These are phyloP conservation scores for Croton laevigatus DNA, from an alignment of 441 rosid genomes.

Conservation along the genomic window DNA sequence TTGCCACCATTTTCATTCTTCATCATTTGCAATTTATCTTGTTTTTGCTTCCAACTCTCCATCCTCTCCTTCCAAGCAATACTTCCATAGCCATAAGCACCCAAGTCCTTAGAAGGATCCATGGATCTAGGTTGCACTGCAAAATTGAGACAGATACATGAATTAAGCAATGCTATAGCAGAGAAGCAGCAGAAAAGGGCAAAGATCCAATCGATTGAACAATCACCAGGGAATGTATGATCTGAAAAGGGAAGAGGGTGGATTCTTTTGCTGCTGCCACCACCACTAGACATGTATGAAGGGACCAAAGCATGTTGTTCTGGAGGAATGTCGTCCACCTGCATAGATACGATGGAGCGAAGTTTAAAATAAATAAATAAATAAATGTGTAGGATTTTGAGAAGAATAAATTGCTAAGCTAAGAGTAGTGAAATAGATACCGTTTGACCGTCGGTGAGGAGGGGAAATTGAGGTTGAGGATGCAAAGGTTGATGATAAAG, in stretches of 20 bases:
- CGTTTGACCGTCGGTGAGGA: constrained; percentile 42
- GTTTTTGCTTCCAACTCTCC: constrained; percentile 55
- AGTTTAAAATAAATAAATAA: background rate
- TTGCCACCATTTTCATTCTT: constrained; percentile 37
- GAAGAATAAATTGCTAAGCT: background rate
- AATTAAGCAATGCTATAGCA: background rate
- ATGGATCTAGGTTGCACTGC: constrained; percentile 56
- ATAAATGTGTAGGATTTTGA: no score
- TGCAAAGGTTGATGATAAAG: constrained; percentile 3
- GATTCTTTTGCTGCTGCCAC: constrained; percentile 32
- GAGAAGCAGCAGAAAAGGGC: background rate
- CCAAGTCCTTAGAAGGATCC: constrained; percentile 70
- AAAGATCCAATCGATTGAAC: background rate
- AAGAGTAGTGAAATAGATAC: constrained; percentile 14
- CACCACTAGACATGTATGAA: constrained; percentile 29
- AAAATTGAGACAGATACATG: background rate
- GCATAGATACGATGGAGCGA: background rate
- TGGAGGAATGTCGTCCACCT: constrained; percentile 40
- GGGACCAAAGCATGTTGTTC: constrained; percentile 49
- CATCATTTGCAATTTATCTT: constrained; percentile 43
- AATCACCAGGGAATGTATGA: constrained; percentile 30
- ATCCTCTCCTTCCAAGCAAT: constrained; percentile 73
- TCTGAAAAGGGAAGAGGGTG: constrained; percentile 36
- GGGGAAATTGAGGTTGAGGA: constrained; percentile 26
- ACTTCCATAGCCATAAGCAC: constrained; percentile 74